Evolutionary conservation across 768 basidiomycete species (phyloP).

Genomic region (Cystobasidium tubakii): DNA sequence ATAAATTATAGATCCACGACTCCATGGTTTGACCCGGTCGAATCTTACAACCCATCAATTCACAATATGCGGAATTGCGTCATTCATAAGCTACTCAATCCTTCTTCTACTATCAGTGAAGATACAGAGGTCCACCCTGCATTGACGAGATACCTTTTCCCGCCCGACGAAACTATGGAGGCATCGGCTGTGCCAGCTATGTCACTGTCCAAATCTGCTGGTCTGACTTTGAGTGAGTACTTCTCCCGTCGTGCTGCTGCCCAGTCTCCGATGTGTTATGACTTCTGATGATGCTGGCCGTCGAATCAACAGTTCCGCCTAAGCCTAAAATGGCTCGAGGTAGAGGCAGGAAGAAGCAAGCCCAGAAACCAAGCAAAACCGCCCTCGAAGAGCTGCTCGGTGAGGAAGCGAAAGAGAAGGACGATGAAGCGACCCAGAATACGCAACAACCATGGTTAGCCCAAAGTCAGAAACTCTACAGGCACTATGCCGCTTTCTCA

Average conservation of each 20-base stretch:
- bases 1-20: neutral
- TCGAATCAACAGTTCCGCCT: conserved; percentile 8
- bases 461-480: conserved; percentile 17
- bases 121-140: conserved; percentile 17
- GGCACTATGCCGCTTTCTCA: neutral
- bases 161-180: conserved; percentile 27
- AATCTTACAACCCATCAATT: conserved; percentile 31
- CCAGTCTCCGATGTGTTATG: too few relatives aligned
- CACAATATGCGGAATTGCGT: conserved; percentile 21
- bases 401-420: neutral
- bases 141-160: conserved; percentile 26
- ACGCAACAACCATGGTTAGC: neutral
- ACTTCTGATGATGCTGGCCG: neutral
- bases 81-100: conserved; percentile 25
- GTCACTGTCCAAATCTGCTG: neutral
- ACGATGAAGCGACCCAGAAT: neutral
- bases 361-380: conserved; percentile 11
- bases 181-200: conserved; percentile 18
- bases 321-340: conserved; percentile 27
- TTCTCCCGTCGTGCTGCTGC: neutral
- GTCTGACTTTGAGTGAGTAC: conserved; percentile 19
- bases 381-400: conserved; percentile 27
- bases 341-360: conserved; percentile 24
- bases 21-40: conserved; percentile 27
- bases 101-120: neutral